phyloP scores from a whole-genome alignment of 2,329 filamentous ascomycete species.

The Onygenales sp. region DNA sequence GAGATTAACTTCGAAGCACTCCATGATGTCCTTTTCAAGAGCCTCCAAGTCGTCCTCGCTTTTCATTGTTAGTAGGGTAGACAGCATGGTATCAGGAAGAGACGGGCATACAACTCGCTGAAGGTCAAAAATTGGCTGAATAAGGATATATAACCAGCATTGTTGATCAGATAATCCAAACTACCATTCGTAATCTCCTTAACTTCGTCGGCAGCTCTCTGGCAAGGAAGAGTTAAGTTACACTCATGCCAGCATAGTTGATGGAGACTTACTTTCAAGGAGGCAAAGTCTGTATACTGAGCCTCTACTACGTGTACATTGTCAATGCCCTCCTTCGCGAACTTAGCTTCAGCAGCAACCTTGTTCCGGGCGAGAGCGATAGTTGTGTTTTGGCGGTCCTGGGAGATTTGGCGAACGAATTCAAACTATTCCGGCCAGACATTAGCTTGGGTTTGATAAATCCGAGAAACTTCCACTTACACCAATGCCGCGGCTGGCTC shows the following conservation, averaged over 20 bases:
- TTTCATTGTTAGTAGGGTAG: background rate
- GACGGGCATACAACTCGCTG: slow-evolving; percentile 28
- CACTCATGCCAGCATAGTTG: too few relatives aligned
- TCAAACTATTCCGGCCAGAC: slow-evolving; percentile 32
- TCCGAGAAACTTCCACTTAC: slow-evolving; percentile 2
- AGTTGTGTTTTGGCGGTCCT: slow-evolving; percentile 34
- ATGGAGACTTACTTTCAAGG: slow-evolving; percentile 24
- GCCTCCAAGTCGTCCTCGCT: slow-evolving; percentile 23
- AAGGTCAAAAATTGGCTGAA: slow-evolving; percentile 23
- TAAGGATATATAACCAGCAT: slow-evolving; percentile 32
- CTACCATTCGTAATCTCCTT: slow-evolving; percentile 27
- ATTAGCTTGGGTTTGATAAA: background rate
- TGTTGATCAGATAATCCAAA: slow-evolving; percentile 46
- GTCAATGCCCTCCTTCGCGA: slow-evolving; percentile 21
- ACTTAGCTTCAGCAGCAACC: slow-evolving; percentile 33
- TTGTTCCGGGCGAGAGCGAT: slow-evolving; percentile 43
- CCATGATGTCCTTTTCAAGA: slow-evolving; percentile 26
- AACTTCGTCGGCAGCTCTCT: slow-evolving; percentile 13
- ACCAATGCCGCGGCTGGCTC: slow-evolving; percentile 17
- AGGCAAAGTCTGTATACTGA: slow-evolving; percentile 33
- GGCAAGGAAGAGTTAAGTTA: too few relatives aligned
- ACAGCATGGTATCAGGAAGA: background rate
- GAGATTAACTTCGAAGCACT: slow-evolving; percentile 40
- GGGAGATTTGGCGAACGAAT: slow-evolving; percentile 40
- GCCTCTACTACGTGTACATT: slow-evolving; percentile 41